Base-by-base conservation (phyloP, 139 green algal genomes). In the Tetraselmis chui region DNA sequence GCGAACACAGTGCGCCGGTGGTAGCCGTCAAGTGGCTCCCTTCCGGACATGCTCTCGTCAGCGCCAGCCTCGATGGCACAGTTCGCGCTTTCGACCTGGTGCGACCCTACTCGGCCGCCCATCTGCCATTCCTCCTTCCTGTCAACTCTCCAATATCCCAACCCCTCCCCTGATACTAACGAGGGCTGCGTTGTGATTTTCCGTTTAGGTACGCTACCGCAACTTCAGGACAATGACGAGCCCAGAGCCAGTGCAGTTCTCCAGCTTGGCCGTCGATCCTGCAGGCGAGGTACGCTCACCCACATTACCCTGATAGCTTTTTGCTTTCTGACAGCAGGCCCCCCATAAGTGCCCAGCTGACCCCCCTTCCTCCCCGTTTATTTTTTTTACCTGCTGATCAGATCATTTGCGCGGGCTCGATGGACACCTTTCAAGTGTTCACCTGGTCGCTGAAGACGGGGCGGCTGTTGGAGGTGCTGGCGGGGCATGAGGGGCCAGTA, bases 211-310 rank as follows among this genome's bases (percentile, higher is more conserved):
- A 30, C 78, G 89, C 81, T 94, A 95, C 83, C 93, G 97, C 81
- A 97, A 96, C 92, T 99, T 99, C 91, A 89, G 97, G 79, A 98
- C 95, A 0, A 89, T 99, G 29, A 97, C 93, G 58, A 87, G 93
- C 0, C 94, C 95, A 2, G 79, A 82, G 23, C 89, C 94, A 23
- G 89, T 91, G 29, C 96, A 99, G 90, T 96, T 98, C 77, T 82
- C 80, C 32, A 95, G 79, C 29, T 78, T 99, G 76, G 93, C 97
- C 0, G 88, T 97, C 58, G 96, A 99, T 87, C 89, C 92, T 0
- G 85, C 81, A 1, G 96, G 95, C 0, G 95, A 99, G 84, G 87
- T 94, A 76, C 76, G 59, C 0, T 23, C 32, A 26, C 28, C 26
- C 23, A 2, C 22, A 67, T 59, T 59, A 26, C 22, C 23, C 23